Evolutionary conservation across 306 rosid species (phyloP).

Genomic region (Prunus salicina): DNA sequence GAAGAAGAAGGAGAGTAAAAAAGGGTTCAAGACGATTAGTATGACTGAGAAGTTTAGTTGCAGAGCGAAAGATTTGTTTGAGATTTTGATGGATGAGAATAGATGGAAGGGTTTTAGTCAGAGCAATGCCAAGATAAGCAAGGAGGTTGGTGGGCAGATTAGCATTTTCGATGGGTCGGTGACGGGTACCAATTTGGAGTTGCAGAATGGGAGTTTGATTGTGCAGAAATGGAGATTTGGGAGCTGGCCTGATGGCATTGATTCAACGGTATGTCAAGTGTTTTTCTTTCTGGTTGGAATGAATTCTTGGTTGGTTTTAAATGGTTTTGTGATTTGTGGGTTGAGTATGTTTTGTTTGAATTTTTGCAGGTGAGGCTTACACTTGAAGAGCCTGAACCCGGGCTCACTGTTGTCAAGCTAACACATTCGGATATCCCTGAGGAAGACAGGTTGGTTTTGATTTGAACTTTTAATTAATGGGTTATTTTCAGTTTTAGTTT

Average conservation of each 20-base stretch:
- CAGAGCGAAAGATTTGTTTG: conserved; percentile 67
- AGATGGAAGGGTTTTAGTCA: conserved; percentile 95
- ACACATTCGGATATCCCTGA: conserved; percentile 83
- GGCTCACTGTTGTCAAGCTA: conserved; percentile 69
- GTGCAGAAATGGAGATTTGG: conserved; percentile 93
- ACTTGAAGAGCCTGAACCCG: conserved; percentile 83
- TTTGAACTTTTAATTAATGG: not conserved
- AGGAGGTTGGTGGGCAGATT: conserved; percentile 86
- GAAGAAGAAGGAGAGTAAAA: conserved; percentile 44
- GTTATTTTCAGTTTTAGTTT: not conserved
- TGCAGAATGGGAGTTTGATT: conserved; percentile 76
- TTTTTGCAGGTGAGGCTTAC: conserved; percentile 69
- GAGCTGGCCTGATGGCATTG: conserved; percentile 79
- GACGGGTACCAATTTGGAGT: conserved; percentile 70
- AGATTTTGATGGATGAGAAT: conserved; percentile 95
- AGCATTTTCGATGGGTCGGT: conserved; percentile 89
- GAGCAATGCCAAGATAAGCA: conserved; percentile 87
- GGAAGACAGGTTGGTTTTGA: conserved; percentile 69
- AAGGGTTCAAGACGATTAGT: conserved; percentile 65
- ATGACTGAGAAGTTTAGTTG: conserved; percentile 92
- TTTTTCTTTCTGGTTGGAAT: not conserved
- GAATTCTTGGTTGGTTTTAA: not conserved
- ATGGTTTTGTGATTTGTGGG: not conserved
- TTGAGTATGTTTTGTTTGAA: conserved; percentile 6
- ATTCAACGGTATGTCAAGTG: conserved; percentile 49